Percentiles rank a stretch among this genome's conserved stretches.
phyloP scores from a whole-genome alignment of 306 rosid genomes.

The Pyrus pyrifolia region DNA sequence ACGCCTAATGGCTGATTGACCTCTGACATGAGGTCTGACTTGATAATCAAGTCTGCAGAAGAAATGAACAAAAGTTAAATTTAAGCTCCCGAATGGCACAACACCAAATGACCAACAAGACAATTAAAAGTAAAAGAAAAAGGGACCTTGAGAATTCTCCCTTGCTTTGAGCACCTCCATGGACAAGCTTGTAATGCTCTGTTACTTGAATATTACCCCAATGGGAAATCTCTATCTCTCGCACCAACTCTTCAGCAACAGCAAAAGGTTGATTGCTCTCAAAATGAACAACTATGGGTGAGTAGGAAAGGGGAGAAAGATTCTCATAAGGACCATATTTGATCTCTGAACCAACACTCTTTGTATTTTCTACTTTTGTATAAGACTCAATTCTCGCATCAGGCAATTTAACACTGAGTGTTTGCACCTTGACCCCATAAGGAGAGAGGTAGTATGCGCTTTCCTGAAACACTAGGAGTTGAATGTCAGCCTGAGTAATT shows the following conservation, averaged over 20 bases:
- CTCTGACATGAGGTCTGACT: constrained; percentile 65
- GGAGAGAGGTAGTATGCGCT: constrained; percentile 80
- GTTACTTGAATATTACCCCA: constrained; percentile 97
- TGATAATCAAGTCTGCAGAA: constrained; percentile 87
- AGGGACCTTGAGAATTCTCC: constrained; percentile 94
- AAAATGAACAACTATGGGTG: constrained; percentile 70
- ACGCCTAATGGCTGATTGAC: constrained; percentile 72
- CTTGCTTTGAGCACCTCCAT: constrained; percentile 82
- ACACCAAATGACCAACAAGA: constrained; percentile 9
- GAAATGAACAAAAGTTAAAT: constrained; percentile 24
- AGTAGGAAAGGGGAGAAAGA: constrained; percentile 59
- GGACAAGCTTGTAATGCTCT: constrained; percentile 76
- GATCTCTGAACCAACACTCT: constrained; percentile 82
- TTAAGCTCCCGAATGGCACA: constrained; percentile 8
- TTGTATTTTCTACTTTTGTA: constrained; percentile 56
- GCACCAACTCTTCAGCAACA: constrained; percentile 72
- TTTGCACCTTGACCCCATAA: constrained; percentile 63
- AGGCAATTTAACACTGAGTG: constrained; percentile 69
- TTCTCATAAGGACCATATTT: constrained; percentile 84
- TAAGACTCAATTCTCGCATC: constrained; percentile 86
- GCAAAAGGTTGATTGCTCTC: constrained; percentile 88
- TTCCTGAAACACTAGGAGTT: constrained; percentile 76
- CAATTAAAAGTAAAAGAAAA: constrained; percentile 4
- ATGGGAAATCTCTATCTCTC: constrained; percentile 92
- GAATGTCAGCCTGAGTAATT: constrained; percentile 78